Evolutionary conservation across 371 early-diverging fungal genomes (phyloP).

Genomic region (Globomyces sp.): DNA sequence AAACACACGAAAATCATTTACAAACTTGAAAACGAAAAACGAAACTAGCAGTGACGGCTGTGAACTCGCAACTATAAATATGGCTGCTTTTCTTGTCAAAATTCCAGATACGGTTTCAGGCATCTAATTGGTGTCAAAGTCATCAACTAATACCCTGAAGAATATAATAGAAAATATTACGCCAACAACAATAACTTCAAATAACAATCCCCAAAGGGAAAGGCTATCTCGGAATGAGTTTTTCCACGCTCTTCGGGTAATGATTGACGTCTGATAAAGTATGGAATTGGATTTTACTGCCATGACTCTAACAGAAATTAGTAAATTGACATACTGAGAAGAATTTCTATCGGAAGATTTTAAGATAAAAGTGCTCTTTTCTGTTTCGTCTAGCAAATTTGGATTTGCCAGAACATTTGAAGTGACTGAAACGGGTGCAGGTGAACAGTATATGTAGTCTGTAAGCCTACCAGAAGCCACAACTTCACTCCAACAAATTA

Average conservation of each 20-base stretch:
- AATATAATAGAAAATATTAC: neutral
- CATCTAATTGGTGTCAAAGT: neutral
- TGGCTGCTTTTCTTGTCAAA: constrained; percentile 28
- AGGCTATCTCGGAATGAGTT: neutral
- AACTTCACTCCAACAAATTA: constrained; percentile 25
- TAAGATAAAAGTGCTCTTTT: no score
- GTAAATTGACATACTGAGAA: no score
- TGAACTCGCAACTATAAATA: constrained; percentile 30
- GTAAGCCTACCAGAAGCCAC: no score
- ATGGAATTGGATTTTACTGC: neutral
- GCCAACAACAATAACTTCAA: neutral
- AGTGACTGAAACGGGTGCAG: no score
- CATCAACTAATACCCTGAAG: neutral
- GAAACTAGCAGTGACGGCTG: constrained; percentile 40
- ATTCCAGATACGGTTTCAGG: constrained; percentile 31
- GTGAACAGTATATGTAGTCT: no score
- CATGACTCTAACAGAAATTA: no score
- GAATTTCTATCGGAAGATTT: no score
- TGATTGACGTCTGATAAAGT: neutral
- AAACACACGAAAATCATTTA: constrained; percentile 41
- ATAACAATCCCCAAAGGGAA: neutral
- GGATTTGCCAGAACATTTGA: no score
- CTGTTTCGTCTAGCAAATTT: no score
- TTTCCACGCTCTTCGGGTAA: neutral
- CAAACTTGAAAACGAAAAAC: constrained; percentile 39